Base-by-base conservation (phyloP, 2,329 filamentous ascomycete species). In the Alternaria triticina region DNA sequence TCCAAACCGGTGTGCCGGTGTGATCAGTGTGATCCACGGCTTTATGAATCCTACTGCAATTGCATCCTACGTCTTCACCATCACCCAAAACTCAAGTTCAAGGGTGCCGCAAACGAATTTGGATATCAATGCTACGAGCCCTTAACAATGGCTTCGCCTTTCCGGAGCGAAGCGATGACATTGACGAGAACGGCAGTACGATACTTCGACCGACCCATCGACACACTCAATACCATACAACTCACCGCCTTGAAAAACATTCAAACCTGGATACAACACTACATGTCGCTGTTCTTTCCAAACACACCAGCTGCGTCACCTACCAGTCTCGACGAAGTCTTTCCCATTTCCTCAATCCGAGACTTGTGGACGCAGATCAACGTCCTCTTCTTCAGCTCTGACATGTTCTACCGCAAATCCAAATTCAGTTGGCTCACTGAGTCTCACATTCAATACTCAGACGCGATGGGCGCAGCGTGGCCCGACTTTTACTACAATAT, bases 81-180 rank as follows among this genome's bases (percentile, higher is more conserved):
- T 15, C 51, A 43, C 15, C 30, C 36, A 22, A 54, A 27, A 27
- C 33, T 54, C 15, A 27, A 43, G 20, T 54, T 57, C 25, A 58
- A 64, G 23, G 54, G 52, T 25, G 43, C 43, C n/a, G 43, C 57
- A 44, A 57, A 64, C 7, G 57, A 64, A 27, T 54, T 54, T 33
- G 51, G 33, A 6, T 40, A 43, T 27, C 15, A 54, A n/a, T 25
- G 30, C 51, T 27, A 43, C 22, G 23, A 54, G 30, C 33, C 36
- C 7, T 20, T 54, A 13, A 54, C n/a, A 20, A 36, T 54, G 15
- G 36, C 30, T 23, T 11, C 36, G 20, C 12, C 6, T n/a, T 33
- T 54, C 20, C 30, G 36, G n/a, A 15, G 22, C 20, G 30, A 43
- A 43, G 30, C 51, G 9, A 54, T 43, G 51, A n/a, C n/a, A 25